These are phyloP conservation scores for Phytophthora podocarpi DNA, from an alignment of 352 stramenopile genomes.

Conservation along the genomic window DNA sequence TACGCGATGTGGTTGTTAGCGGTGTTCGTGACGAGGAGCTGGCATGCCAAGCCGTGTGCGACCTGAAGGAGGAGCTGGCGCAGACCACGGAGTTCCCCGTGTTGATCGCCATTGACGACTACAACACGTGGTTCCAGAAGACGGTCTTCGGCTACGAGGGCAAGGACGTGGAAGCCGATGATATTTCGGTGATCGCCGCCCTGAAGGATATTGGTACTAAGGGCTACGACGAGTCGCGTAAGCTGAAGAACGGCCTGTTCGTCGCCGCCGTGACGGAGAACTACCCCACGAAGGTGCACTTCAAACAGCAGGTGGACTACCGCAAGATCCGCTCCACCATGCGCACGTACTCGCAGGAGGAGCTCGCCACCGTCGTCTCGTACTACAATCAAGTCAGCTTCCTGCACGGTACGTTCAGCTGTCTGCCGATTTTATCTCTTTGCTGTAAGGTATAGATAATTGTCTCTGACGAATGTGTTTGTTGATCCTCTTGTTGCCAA, in stretches of 20 bases:
- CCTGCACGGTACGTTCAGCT: conserved; percentile 52
- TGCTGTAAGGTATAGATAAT: too few relatives aligned
- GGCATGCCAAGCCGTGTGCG: conserved; percentile 77
- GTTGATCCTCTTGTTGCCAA: not conserved
- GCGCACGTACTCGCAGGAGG: conserved; percentile 78
- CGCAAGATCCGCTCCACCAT: conserved; percentile 74
- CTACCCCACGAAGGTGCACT: conserved; percentile 75
- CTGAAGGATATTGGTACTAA: conserved; percentile 69
- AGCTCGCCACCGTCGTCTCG: conserved; percentile 72
- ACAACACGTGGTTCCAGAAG: conserved; percentile 88
- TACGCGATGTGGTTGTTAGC: conserved; percentile 80
- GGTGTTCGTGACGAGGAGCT: conserved; percentile 86
- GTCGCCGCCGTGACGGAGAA: conserved; percentile 85
- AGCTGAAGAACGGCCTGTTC: conserved; percentile 84
- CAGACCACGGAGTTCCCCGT: conserved; percentile 86
- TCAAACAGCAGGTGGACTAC: conserved; percentile 88
- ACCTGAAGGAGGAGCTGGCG: conserved; percentile 79
- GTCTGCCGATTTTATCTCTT: not conserved
- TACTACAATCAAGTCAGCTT: conserved; percentile 90
- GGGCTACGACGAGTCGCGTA: conserved; percentile 63
- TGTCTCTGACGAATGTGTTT: conserved; percentile 4
- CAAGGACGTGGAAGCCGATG: conserved; percentile 65
- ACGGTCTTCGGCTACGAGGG: conserved; percentile 89
- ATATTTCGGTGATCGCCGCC: conserved; percentile 85
- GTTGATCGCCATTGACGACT: conserved; percentile 88